Percentiles rank a stretch among this genome's conserved stretches.
phyloP scores from a whole-genome alignment of 2,329 filamentous ascomycete genomes.

The Hypoxylon sp. region DNA sequence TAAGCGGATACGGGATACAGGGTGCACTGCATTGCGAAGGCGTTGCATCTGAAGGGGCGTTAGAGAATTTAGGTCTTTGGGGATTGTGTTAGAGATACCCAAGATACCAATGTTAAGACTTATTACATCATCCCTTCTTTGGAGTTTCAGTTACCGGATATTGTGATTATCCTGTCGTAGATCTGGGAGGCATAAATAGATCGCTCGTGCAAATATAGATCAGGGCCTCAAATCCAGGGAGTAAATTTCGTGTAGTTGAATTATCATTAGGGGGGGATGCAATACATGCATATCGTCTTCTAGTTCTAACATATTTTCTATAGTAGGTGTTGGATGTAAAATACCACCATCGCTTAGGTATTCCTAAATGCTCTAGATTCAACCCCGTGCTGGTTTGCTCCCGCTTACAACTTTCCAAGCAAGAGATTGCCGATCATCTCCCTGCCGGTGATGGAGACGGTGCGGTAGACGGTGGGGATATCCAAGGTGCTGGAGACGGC shows the following conservation, averaged over 20 bases:
- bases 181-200: no score
- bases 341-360: neutral
- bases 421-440: slow-evolving; percentile 80
- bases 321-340: slow-evolving; percentile 4
- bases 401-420: slow-evolving; percentile 71
- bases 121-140: no score
- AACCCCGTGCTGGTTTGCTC: no score
- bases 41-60: slow-evolving; percentile 2
- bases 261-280: slow-evolving; percentile 24
- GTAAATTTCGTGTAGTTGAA: slow-evolving; percentile 4
- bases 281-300: slow-evolving; percentile 16
- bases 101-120: no score
- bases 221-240: no score
- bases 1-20: slow-evolving; percentile 43
- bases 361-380: neutral
- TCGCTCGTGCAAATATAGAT: no score
- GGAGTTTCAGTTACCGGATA: neutral
- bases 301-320: slow-evolving; percentile 20
- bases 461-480: slow-evolving; percentile 84
- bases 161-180: no score
- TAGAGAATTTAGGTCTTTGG: no score
- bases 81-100: no score
- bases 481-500: slow-evolving; percentile 82
- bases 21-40: slow-evolving; percentile 10
- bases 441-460: slow-evolving; percentile 74